Conservation (phyloP, 2,329 filamentous ascomycete genomes). For the Lecanicillium sp. region DNA sequence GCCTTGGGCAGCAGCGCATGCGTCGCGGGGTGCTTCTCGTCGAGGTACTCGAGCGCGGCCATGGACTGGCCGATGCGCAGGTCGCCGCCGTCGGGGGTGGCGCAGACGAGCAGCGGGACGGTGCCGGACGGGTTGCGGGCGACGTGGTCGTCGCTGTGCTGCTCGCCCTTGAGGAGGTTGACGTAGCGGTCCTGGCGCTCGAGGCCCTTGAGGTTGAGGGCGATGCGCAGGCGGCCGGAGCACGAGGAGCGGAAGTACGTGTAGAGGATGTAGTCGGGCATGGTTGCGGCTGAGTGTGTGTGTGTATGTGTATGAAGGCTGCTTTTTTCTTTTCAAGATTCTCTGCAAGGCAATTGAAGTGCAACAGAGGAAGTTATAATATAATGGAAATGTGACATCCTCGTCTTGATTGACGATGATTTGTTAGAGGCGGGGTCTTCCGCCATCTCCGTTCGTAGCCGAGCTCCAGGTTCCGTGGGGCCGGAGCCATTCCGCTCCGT, state of each 20-base stretch:
- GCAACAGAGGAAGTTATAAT: too few relatives aligned
- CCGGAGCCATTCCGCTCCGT: too few relatives aligned
- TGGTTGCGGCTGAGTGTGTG: slow-evolving; percentile 11
- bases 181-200: slow-evolving; percentile 40
- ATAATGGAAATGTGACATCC: too few relatives aligned
- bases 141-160: slow-evolving; percentile 38
- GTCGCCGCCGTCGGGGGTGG: slow-evolving; percentile 18
- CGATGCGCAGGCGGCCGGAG: slow-evolving; percentile 55
- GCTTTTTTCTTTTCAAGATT: neutral
- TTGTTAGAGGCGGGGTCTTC: too few relatives aligned
- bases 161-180: slow-evolving; percentile 50
- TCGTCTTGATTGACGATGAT: too few relatives aligned
- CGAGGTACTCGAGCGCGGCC: slow-evolving; percentile 56
- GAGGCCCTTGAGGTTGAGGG: slow-evolving; percentile 49
- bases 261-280: slow-evolving; percentile 41
- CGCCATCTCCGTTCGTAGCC: too few relatives aligned
- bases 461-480: too few relatives aligned
- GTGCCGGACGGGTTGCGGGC: slow-evolving; percentile 47
- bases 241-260: slow-evolving; percentile 59
- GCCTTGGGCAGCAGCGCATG: slow-evolving; percentile 40
- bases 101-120: slow-evolving; percentile 47
- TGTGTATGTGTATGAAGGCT: too few relatives aligned
- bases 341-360: too few relatives aligned
- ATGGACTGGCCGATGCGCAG: slow-evolving; percentile 50
- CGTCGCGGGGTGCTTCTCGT: slow-evolving; percentile 42